phyloP scores from a whole-genome alignment of 352 stramenopile genomes.

The Pythium phragmitis region DNA sequence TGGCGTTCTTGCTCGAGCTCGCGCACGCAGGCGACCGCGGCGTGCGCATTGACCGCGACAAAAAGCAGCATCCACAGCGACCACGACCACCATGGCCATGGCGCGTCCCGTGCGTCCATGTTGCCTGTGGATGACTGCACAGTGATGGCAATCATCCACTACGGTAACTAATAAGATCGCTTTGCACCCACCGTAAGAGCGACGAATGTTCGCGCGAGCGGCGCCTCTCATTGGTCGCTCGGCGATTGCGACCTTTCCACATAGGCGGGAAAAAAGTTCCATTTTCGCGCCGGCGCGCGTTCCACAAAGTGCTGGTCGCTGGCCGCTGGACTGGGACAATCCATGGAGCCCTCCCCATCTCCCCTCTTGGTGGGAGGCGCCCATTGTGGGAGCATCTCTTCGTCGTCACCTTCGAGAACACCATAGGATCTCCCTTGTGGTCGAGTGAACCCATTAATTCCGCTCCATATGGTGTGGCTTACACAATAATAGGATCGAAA shows the following conservation, averaged over 20 bases:
- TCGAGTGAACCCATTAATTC: background rate
- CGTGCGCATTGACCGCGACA: conserved; percentile 22
- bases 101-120: background rate
- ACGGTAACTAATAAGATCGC: background rate
- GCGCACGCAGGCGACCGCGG: background rate
- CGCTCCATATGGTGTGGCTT: background rate
- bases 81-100: conserved; percentile 1
- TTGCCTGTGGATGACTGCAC: background rate
- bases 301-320: background rate
- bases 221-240: conserved; percentile 1
- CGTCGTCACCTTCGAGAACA: background rate
- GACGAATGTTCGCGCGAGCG: conserved; percentile 12
- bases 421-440: background rate
- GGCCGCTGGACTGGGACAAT: no score
- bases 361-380: background rate
- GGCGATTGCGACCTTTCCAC: background rate
- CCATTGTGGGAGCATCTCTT: background rate
- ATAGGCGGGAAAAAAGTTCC: background rate
- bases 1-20: conserved; percentile 7
- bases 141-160: background rate
- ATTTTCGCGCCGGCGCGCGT: conserved; percentile 4
- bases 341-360: background rate
- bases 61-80: conserved; percentile 25
- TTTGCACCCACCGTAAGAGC: background rate
- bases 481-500: background rate